These are phyloP conservation scores for Vitellaria paradoxa DNA, from an alignment of 179 eudicot genomes.

Conservation along the genomic window DNA sequence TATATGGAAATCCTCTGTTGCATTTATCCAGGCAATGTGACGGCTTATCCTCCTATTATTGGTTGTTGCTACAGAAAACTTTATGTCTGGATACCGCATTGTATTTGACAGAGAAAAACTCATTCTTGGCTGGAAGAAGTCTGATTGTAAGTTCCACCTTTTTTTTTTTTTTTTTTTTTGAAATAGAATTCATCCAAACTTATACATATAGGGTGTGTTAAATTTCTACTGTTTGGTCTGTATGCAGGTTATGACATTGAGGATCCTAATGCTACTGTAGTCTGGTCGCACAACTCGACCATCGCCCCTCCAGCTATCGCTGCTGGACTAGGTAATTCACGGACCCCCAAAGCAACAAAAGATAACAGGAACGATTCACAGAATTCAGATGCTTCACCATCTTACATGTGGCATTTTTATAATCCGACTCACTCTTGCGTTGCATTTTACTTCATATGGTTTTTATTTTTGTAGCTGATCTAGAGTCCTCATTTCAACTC, in stretches of 20 bases:
- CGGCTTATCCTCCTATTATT: not conserved
- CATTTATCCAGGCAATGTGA: not conserved
- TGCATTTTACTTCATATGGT: conserved; percentile 21
- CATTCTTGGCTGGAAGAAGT: conserved; percentile 76
- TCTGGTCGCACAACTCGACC: conserved; percentile 34
- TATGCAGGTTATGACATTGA: conserved; percentile 64
- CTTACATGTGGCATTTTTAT: conserved; percentile 12
- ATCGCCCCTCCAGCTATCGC: conserved; percentile 53
- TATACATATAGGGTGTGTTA: not conserved
- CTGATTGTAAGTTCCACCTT: conserved; percentile 51
- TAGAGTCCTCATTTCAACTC: not conserved
- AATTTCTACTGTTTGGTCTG: not conserved
- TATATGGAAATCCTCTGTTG: not conserved
- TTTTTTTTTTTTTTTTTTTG: not conserved
- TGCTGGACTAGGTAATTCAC: conserved; percentile 38
- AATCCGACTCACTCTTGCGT: conserved; percentile 16
- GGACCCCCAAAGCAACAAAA: conserved; percentile 18
- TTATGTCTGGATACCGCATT: conserved; percentile 85
- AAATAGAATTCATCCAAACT: not conserved
- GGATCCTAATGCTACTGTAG: conserved; percentile 23
- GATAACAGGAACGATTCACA: conserved; percentile 14
- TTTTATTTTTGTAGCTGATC: conserved; percentile 3
- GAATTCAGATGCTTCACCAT: conserved; percentile 26
- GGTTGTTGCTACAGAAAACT: conserved; percentile 61
- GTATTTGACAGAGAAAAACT: conserved; percentile 86